Evolutionary conservation across 2,329 filamentous ascomycete genomes (phyloP).

Genomic region (Trichoderma harzianum): DNA sequence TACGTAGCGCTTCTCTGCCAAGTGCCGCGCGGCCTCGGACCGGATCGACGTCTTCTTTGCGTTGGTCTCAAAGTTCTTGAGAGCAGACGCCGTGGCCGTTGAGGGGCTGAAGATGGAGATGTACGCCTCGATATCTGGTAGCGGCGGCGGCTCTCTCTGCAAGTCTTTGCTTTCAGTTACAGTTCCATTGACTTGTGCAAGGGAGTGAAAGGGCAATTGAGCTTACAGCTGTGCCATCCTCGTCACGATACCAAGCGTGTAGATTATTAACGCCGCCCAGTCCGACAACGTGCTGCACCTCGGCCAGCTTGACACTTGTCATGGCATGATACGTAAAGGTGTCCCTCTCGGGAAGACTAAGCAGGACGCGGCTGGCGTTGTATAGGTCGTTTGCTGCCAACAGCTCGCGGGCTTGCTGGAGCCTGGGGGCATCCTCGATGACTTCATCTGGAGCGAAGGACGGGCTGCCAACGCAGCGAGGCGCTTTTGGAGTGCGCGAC

Average conservation of each 20-base stretch:
- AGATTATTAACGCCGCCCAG: constrained; percentile 45
- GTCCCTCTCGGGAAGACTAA: constrained; percentile 44
- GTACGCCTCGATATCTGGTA: constrained; percentile 63
- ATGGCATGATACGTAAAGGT: constrained; percentile 51
- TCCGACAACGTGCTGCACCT: constrained; percentile 46
- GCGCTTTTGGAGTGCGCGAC: constrained; percentile 28
- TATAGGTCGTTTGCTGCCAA: constrained; percentile 44
- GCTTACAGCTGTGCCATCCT: constrained; percentile 35
- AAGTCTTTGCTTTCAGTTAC: constrained; percentile 16
- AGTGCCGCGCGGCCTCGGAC: constrained; percentile 51
- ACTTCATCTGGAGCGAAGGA: constrained; percentile 43
- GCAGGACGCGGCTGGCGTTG: constrained; percentile 42
- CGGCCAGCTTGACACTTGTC: constrained; percentile 45
- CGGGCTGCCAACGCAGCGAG: constrained; percentile 44
- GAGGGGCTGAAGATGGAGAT: constrained; percentile 61
- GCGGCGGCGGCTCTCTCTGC: constrained; percentile 47
- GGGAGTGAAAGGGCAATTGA: background rate
- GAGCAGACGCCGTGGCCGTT: constrained; percentile 57
- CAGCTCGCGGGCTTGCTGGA: constrained; percentile 36
- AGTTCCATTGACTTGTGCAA: background rate
- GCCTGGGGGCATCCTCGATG: constrained; percentile 37
- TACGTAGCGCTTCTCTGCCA: constrained; percentile 51
- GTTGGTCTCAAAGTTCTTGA: constrained; percentile 62
- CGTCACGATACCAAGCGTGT: constrained; percentile 47
- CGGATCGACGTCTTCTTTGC: constrained; percentile 62